Evolutionary conservation across 2,329 filamentous ascomycete genomes (phyloP), one percentile per base, ranked within the genome.

Genomic region (Aspergillus sp.): DNA sequence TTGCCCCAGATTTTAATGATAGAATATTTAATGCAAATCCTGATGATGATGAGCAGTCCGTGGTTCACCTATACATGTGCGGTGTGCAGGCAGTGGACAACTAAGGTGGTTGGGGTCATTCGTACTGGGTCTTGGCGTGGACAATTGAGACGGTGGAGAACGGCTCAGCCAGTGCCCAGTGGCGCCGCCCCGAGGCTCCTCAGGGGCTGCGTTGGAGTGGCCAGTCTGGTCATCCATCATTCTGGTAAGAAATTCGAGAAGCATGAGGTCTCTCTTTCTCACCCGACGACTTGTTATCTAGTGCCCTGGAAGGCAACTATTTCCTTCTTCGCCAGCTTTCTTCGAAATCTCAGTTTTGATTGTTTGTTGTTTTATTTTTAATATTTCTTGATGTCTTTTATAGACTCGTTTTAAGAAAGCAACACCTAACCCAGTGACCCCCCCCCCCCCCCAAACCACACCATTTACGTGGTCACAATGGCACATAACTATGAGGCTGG

Each of bases 401-500:
- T 49, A 48, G 52, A 56, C 37, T 56, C 45, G 48, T 49, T 49
- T 51, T 54, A 13, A 54, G 45, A 45, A 48, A 54, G 49, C 63
- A 58, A 51, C 60, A 62, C 66, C 24, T 11, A 57, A 58, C 58
- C 62, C 59, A 52, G 52, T 59, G 60, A 34, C 24, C 24, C 24
- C 24, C 7, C 45, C 37, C 42, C 56, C 49, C n/a, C n/a, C n/a
- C n/a, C n/a, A 54, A 52, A 57, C 51, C 34, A 54, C 49, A 54
- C 17, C 49, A 24, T 47, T 48, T 40, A 55, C 49, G 37, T 27
- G 47, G 39, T 52, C 57, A 57, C 61, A 56, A 70, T 96, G 93
- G 91, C 91, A 81, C 90, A 96, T 79, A 91, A 86, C 75, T 98
- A 96, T 81, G 93, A 98, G 83, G 86, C 97, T 73, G 95, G 93